Percentiles rank a stretch among this genome's conserved stretches.
These are phyloP conservation scores for Mycena vulgaris DNA, from an alignment of 768 basidiomycete genomes.

Conservation along the genomic window DNA sequence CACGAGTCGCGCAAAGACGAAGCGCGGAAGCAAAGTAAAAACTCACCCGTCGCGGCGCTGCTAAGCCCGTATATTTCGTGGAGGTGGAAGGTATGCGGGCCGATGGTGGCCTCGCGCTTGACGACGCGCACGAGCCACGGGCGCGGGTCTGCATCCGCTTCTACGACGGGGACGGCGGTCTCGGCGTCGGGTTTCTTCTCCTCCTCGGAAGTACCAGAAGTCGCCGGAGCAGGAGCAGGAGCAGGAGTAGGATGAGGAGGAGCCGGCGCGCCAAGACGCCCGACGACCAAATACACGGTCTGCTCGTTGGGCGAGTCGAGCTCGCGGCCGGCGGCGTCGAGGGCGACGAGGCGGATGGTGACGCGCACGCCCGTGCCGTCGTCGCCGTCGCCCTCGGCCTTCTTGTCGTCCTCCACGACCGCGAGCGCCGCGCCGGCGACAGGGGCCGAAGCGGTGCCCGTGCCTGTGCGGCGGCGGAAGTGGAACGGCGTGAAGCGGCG, in stretches of 20 bases:
- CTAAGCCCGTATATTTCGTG: slow-evolving; percentile 96
- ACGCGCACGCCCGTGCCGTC: slow-evolving; percentile 81
- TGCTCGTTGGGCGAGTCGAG: slow-evolving; percentile 86
- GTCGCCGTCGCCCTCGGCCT: slow-evolving; percentile 56
- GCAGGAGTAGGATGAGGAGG: slow-evolving; percentile 41
- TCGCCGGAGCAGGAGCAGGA: slow-evolving; percentile 25
- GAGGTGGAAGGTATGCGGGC: slow-evolving; percentile 93
- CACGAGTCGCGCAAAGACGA: too few relatives aligned
- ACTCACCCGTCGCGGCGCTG: slow-evolving; percentile 55
- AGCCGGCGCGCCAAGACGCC: slow-evolving; percentile 70
- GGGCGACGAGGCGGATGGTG: slow-evolving; percentile 84
- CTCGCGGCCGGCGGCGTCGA: slow-evolving; percentile 82
- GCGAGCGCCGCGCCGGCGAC: slow-evolving; percentile 78
- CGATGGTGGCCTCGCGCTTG: slow-evolving; percentile 94
- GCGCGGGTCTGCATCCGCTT: slow-evolving; percentile 69
- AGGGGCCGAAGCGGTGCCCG: not conserved
- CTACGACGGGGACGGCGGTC: too few relatives aligned
- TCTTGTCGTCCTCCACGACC: slow-evolving; percentile 77
- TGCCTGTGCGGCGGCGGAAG: slow-evolving; percentile 71
- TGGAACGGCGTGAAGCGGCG: slow-evolving; percentile 79
- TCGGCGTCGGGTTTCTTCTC: slow-evolving; percentile 22
- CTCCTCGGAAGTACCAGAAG: not conserved
- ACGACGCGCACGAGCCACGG: slow-evolving; percentile 96
- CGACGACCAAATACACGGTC: slow-evolving; percentile 89
- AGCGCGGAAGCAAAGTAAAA: not conserved